Percentiles rank a stretch among this genome's conserved stretches.
Evolutionary conservation across 73 alveolate species (phyloP).

Genomic region (Stentor coeruleus): DNA sequence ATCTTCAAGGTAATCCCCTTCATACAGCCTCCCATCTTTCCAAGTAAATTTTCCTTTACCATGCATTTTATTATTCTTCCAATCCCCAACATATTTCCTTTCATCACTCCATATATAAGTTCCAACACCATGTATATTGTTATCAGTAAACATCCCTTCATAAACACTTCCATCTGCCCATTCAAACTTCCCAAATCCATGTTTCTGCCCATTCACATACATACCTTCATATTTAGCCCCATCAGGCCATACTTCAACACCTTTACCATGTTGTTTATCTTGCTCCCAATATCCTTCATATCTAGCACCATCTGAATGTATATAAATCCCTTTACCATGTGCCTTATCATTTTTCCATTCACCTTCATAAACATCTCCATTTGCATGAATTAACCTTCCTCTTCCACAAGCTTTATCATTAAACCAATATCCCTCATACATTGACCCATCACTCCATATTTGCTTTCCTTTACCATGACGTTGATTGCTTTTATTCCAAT

Average conservation of each 20-base stretch:
- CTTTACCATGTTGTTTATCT: conserved; percentile 57
- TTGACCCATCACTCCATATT: conserved; percentile 67
- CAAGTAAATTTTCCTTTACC: conserved; percentile 43
- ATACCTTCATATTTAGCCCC: conserved; percentile 42
- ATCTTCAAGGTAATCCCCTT: conserved; percentile 38
- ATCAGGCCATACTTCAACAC: conserved; percentile 43
- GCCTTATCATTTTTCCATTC: conserved; percentile 56
- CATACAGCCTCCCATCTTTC: conserved; percentile 52
- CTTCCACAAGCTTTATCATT: conserved; percentile 64
- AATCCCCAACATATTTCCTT: conserved; percentile 41
- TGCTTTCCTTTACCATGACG: conserved; percentile 59
- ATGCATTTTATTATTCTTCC: too few species aligned
- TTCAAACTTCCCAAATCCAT: conserved; percentile 44
- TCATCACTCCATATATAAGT: conserved; percentile 47
- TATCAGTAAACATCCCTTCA: conserved; percentile 42
- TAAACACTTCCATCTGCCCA: conserved; percentile 47
- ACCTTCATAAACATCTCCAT: conserved; percentile 70
- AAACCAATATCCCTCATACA: conserved; percentile 60
- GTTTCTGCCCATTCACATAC: conserved; percentile 42
- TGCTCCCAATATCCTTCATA: conserved; percentile 68
- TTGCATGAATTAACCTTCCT: conserved; percentile 55
- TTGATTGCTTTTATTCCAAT: conserved; percentile 32
- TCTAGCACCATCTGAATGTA: conserved; percentile 54
- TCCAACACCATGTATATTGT: conserved; percentile 46
- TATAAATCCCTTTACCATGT: conserved; percentile 54